Percentiles rank a stretch among this genome's conserved stretches.
Evolutionary conservation across 441 rosid species (phyloP).

Genomic region (Capsella rubella): DNA sequence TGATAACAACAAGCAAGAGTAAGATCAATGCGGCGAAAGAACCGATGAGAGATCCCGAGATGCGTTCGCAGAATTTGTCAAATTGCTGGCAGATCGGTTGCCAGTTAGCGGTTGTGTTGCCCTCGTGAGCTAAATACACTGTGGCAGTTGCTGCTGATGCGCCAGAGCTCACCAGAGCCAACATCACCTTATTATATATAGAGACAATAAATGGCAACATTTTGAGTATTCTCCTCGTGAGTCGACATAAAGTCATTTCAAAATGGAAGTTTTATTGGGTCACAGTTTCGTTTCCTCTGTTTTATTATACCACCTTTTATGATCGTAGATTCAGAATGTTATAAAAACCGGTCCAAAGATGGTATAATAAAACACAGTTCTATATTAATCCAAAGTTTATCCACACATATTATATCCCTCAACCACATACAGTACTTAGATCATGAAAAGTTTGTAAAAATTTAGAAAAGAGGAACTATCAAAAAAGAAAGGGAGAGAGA

Average conservation of each 20-base stretch:
- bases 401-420: neutral
- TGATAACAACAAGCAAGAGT: constrained; percentile 53
- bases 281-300: neutral
- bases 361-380: too few species aligned
- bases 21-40: constrained; percentile 58
- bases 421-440: neutral
- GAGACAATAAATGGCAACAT: neutral
- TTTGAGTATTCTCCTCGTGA: neutral
- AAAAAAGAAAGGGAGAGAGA: neutral
- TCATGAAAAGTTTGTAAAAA: too few species aligned
- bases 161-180: constrained; percentile 64
- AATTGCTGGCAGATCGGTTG: constrained; percentile 64
- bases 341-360: neutral
- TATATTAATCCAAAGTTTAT: neutral
- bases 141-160: constrained; percentile 76
- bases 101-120: constrained; percentile 70
- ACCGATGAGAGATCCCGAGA: constrained; percentile 67
- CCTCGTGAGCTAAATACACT: constrained; percentile 70
- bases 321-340: neutral
- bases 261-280: constrained; percentile 9
- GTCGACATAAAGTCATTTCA: neutral
- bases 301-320: neutral
- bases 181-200: constrained; percentile 54
- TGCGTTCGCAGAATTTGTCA: constrained; percentile 59
- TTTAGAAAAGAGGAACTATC: neutral